These are phyloP conservation scores for Phytophthora hybrid DNA, from an alignment of 352 stramenopile species.

Conservation along the genomic window DNA sequence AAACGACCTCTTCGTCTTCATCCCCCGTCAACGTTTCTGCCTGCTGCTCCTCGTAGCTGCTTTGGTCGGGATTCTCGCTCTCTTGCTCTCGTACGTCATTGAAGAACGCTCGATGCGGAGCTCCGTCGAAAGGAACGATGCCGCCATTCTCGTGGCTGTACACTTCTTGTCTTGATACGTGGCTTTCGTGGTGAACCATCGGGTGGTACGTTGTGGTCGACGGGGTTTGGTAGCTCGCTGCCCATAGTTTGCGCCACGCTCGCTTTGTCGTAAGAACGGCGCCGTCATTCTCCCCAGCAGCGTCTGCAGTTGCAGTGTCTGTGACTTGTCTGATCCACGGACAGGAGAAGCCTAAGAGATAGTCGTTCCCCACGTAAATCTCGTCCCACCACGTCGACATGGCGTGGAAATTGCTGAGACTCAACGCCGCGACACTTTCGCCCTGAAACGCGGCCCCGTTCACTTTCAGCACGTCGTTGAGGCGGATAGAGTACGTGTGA, in stretches of 20 bases:
- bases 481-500: conserved; percentile 83
- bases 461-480: conserved; percentile 93
- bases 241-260: conserved; percentile 69
- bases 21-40: conserved; percentile 24
- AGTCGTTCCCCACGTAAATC: conserved; percentile 94
- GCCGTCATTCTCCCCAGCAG: conserved; percentile 28
- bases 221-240: conserved; percentile 36
- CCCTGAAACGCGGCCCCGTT: conserved; percentile 60
- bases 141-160: conserved; percentile 86
- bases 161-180: conserved; percentile 79
- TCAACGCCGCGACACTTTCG: conserved; percentile 57
- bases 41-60: conserved; percentile 44
- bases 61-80: conserved; percentile 52
- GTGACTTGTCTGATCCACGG: conserved; percentile 46
- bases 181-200: conserved; percentile 88
- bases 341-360: conserved; percentile 92
- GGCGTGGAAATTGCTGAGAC: conserved; percentile 84
- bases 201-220: conserved; percentile 55
- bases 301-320: conserved; percentile 15
- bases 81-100: conserved; percentile 74
- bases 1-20: conserved; percentile 57
- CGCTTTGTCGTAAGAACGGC: conserved; percentile 57
- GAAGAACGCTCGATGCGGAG: conserved; percentile 81
- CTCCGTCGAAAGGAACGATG: conserved; percentile 88
- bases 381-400: conserved; percentile 96